These are phyloP conservation scores for Neoascochyta sp. DNA, from an alignment of 2,329 filamentous ascomycete species.

Conservation along the genomic window DNA sequence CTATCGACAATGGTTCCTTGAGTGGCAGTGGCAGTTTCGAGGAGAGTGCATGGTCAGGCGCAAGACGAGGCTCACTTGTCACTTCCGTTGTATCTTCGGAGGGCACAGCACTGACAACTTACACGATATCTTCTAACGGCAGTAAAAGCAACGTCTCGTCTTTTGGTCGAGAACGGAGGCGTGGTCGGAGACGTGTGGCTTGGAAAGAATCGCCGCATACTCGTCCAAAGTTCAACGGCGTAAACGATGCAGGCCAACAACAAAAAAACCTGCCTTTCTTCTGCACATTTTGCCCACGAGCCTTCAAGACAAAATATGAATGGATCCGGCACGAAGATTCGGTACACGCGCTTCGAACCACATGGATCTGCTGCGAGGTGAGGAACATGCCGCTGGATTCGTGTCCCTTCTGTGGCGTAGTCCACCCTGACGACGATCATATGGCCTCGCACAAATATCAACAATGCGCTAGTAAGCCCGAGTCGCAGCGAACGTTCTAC, in stretches of 20 bases:
- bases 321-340: slow-evolving; percentile 40
- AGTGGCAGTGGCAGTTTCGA: slow-evolving; percentile 19
- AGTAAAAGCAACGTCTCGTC: slow-evolving; percentile 35
- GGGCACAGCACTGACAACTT: slow-evolving; percentile 31
- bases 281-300: slow-evolving; percentile 36
- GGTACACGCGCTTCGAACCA: slow-evolving; percentile 37
- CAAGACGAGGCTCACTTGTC: slow-evolving; percentile 26
- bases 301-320: slow-evolving; percentile 38
- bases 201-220: slow-evolving; percentile 33
- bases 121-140: slow-evolving; percentile 30
- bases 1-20: slow-evolving; percentile 22
- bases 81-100: slow-evolving; percentile 33
- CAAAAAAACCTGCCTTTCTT: slow-evolving; percentile 34
- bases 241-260: slow-evolving; percentile 29
- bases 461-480: slow-evolving; percentile 34
- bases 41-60: slow-evolving; percentile 23
- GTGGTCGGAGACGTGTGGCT: slow-evolving; percentile 34
- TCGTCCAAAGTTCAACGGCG: slow-evolving; percentile 25
- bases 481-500: slow-evolving; percentile 37
- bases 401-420: slow-evolving; percentile 34
- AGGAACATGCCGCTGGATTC: slow-evolving; percentile 22
- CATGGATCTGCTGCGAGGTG: slow-evolving; percentile 36
- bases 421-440: slow-evolving; percentile 31
- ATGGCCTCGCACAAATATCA: slow-evolving; percentile 35
- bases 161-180: slow-evolving; percentile 32